phyloP scores from a whole-genome alignment of 1,284 basidiomycete species.

The Wallemia ichthyophaga region DNA sequence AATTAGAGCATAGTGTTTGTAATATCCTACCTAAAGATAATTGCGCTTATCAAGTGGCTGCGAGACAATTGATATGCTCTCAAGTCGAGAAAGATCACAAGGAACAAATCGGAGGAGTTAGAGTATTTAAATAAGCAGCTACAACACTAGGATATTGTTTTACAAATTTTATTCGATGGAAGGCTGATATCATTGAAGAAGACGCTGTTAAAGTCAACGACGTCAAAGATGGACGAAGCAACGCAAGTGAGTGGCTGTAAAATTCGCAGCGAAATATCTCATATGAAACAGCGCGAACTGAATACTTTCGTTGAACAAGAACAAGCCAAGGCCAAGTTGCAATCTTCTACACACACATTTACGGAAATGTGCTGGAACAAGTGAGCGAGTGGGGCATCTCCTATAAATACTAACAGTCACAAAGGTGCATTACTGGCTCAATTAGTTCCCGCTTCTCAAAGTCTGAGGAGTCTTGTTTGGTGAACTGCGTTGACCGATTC shows the following conservation, averaged over 20 bases:
- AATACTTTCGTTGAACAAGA: slow-evolving; percentile 5
- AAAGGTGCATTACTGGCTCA: slow-evolving; percentile 5
- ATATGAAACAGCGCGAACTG: slow-evolving; percentile 4
- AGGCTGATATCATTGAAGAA: too few relatives aligned
- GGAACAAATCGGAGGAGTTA: too few relatives aligned
- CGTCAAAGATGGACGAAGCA: neutral
- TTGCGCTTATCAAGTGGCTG: too few relatives aligned
- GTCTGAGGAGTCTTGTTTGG: slow-evolving; percentile 4
- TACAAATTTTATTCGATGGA: too few relatives aligned
- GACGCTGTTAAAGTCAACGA: too few relatives aligned
- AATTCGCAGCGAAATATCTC: neutral
- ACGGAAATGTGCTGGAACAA: slow-evolving; percentile 6
- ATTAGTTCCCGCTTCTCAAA: slow-evolving; percentile 3
- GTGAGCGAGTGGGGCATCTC: neutral
- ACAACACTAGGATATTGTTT: too few relatives aligned
- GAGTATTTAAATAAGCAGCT: too few relatives aligned
- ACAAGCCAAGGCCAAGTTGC: slow-evolving; percentile 4
- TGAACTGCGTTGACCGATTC: slow-evolving; percentile 1
- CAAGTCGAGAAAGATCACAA: too few relatives aligned
- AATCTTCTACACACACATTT: slow-evolving; percentile 5
- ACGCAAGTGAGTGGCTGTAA: neutral
- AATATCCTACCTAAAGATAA: too few relatives aligned
- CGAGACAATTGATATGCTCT: too few relatives aligned
- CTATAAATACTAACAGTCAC: neutral
- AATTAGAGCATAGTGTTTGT: too few relatives aligned